Evolutionary conservation across 768 basidiomycete species (phyloP).

Genomic region (Termitomyces sp.): DNA sequence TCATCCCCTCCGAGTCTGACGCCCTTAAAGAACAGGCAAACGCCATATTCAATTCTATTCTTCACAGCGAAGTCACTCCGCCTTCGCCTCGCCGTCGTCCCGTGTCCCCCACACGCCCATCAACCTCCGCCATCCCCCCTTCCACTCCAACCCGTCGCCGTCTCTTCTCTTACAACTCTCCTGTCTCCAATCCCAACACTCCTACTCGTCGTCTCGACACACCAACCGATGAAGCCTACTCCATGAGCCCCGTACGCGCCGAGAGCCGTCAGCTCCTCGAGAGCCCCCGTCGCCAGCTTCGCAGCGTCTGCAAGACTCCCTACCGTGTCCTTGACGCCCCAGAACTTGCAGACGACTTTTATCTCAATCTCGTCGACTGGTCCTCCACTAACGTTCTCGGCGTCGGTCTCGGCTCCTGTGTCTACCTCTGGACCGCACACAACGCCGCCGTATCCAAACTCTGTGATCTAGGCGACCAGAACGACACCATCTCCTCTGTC

Average conservation of each 20-base stretch:
- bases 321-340: conserved; percentile 97
- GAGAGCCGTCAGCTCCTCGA: conserved; percentile 79
- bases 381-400: conserved; percentile 91
- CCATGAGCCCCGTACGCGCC: conserved; percentile 82
- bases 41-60: conserved; percentile 69
- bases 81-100: conserved; percentile 57
- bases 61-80: conserved; percentile 75
- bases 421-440: conserved; percentile 96
- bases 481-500: conserved; percentile 80
- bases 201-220: conserved; percentile 68
- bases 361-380: conserved; percentile 98
- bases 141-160: conserved; percentile 53
- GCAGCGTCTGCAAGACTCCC: conserved; percentile 89
- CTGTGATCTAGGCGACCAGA: conserved; percentile 66
- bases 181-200: conserved; percentile 48
- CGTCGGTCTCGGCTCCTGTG: conserved; percentile 86
- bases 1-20: conserved; percentile 66
- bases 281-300: conserved; percentile 73
- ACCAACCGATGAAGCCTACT: conserved; percentile 84
- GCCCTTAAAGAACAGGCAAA: conserved; percentile 88
- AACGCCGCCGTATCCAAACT: conserved; percentile 90
- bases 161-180: conserved; percentile 64
- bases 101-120: conserved; percentile 51
- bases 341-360: conserved; percentile 96
- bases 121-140: conserved; percentile 35